Conservation (phyloP, 192 early-diverging fungal genomes). For the Anaeromyces robustus region DNA sequence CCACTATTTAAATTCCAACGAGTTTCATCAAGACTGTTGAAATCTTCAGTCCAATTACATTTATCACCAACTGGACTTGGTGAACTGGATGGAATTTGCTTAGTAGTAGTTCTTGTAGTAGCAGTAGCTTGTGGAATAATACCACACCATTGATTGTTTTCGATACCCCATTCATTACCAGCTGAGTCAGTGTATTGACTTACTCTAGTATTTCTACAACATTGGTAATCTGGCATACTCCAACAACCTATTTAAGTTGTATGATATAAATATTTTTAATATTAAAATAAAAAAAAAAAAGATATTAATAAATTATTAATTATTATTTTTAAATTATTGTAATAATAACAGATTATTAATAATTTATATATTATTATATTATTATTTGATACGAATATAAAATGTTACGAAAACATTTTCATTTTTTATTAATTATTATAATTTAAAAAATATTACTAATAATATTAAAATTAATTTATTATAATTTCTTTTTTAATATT, state of each 20-base stretch:
- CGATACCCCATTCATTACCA: not conserved
- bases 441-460: too few species aligned
- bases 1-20: not conserved
- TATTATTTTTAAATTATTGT: too few species aligned
- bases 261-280: too few species aligned
- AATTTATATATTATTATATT: too few species aligned
- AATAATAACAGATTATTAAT: too few species aligned
- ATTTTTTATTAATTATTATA: too few species aligned
- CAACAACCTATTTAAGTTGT: not conserved
- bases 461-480: too few species aligned
- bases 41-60: not conserved
- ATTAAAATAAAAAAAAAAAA: too few species aligned
- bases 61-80: not conserved
- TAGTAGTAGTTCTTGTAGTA: not conserved
- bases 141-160: not conserved
- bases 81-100: not conserved
- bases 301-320: too few species aligned
- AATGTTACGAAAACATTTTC: too few species aligned
- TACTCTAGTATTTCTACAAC: not conserved
- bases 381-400: too few species aligned
- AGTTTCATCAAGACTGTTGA: not conserved
- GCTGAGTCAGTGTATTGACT: not conserved
- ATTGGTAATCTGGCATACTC: not conserved
- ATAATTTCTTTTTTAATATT: too few species aligned
- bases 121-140: not conserved